Conservation (phyloP, 345 rosid genomes). For the Brassica nigra region DNA sequence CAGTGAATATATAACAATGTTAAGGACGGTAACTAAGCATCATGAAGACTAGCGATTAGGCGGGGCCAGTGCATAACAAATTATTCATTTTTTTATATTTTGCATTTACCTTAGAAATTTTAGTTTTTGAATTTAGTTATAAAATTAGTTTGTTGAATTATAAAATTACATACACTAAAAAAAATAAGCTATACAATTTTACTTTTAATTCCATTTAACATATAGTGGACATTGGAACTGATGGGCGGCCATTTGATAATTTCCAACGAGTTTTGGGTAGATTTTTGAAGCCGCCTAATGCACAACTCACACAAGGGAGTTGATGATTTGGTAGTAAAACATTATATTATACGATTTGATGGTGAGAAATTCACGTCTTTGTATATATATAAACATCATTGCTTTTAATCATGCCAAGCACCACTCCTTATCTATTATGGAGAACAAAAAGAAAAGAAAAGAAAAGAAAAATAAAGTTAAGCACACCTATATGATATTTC, state of each 20-base stretch:
- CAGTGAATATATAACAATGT: too few species aligned
- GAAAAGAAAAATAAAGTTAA: background rate
- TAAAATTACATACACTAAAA: too few species aligned
- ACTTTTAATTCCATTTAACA: background rate
- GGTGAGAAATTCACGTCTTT: slow-evolving; percentile 22
- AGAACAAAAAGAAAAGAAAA: background rate
- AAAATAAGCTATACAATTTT: too few species aligned
- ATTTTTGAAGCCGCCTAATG: background rate
- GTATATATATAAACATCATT: slow-evolving; percentile 9
- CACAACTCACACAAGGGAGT: background rate
- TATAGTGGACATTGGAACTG: background rate
- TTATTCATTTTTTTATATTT: too few species aligned
- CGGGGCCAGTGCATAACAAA: too few species aligned
- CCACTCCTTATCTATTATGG: slow-evolving; percentile 24
- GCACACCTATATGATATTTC: slow-evolving; percentile 32
- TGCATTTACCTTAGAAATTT: too few species aligned
- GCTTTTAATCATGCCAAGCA: slow-evolving; percentile 42
- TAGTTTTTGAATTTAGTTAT: too few species aligned
- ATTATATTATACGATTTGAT: slow-evolving; percentile 23
- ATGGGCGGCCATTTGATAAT: slow-evolving; percentile 5
- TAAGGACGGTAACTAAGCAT: too few species aligned
- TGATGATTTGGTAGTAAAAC: background rate
- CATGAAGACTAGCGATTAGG: too few species aligned
- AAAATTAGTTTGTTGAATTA: too few species aligned
- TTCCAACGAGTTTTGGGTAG: background rate